phyloP scores from a whole-genome alignment of 1,139 yeast genomes.

The Blastobotrys niveus region DNA sequence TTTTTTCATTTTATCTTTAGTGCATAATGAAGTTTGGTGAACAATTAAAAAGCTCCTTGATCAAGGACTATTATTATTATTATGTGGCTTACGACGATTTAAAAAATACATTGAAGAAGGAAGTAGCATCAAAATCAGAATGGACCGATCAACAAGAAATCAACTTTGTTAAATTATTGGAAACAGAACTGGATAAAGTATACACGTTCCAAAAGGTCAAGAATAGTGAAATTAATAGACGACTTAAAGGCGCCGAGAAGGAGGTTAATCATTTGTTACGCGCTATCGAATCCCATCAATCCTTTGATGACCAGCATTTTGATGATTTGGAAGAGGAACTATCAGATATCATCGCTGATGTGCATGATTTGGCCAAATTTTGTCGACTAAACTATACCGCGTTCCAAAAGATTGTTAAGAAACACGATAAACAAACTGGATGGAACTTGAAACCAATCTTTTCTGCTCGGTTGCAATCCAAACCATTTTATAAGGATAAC shows the following conservation, averaged over 20 bases:
- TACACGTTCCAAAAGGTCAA: slow-evolving; percentile 85
- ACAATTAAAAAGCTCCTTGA: slow-evolving; percentile 39
- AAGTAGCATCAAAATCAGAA: slow-evolving; percentile 42
- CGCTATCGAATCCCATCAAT: slow-evolving; percentile 35
- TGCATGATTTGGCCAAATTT: slow-evolving; percentile 92
- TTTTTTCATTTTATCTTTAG: neutral
- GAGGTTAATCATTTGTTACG: slow-evolving; percentile 61
- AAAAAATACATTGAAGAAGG: slow-evolving; percentile 70
- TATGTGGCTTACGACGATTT: slow-evolving; percentile 87
- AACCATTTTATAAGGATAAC: slow-evolving; percentile 93
- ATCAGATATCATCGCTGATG: slow-evolving; percentile 92
- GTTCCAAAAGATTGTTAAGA: slow-evolving; percentile 89
- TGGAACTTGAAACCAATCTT: slow-evolving; percentile 85
- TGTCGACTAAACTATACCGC: slow-evolving; percentile 92
- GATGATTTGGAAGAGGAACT: slow-evolving; percentile 87
- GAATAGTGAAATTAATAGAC: slow-evolving; percentile 72
- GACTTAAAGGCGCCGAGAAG: slow-evolving; percentile 74
- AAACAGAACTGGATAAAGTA: slow-evolving; percentile 81
- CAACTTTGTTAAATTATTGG: slow-evolving; percentile 65
- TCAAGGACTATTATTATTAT: slow-evolving; percentile 74
- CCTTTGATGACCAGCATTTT: slow-evolving; percentile 64
- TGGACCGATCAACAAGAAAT: slow-evolving; percentile 83
- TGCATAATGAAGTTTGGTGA: slow-evolving; percentile 40
- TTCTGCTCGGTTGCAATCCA: slow-evolving; percentile 84
- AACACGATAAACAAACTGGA: slow-evolving; percentile 87